These are phyloP conservation scores for Fragaria nilgerrensis DNA, from an alignment of 306 rosid genomes.

Conservation along the genomic window DNA sequence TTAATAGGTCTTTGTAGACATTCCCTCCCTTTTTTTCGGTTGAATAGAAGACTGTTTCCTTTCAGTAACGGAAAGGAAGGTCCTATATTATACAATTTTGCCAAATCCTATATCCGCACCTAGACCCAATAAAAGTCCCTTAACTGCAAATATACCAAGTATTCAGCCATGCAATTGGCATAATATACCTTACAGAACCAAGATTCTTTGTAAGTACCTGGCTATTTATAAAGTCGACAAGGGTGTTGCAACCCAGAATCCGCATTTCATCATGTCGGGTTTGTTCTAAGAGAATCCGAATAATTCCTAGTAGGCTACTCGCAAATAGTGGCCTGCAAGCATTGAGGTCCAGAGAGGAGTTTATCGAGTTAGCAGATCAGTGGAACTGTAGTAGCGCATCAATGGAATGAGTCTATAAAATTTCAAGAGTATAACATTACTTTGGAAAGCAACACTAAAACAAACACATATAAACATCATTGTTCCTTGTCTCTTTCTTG, in stretches of 20 bases:
- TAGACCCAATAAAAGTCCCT: not conserved
- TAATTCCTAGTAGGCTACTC: constrained; percentile 68
- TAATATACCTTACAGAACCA: constrained; percentile 22
- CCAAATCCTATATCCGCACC: not conserved
- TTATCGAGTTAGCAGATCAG: constrained; percentile 8
- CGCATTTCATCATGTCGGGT: constrained; percentile 63
- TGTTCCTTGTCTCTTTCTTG: not conserved
- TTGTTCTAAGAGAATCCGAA: constrained; percentile 83
- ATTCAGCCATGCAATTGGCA: constrained; percentile 7
- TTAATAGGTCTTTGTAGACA: no score
- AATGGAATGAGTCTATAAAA: not conserved
- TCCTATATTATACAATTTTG: not conserved
- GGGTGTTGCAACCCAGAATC: constrained; percentile 73
- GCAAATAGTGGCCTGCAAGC: constrained; percentile 84
- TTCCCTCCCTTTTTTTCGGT: not conserved
- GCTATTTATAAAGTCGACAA: constrained; percentile 59
- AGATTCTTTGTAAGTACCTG: constrained; percentile 58
- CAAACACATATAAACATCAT: not conserved
- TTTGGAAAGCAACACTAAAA: not conserved
- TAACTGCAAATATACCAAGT: constrained; percentile 23
- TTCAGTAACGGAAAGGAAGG: not conserved
- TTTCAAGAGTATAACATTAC: not conserved
- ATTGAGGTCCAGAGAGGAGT: constrained; percentile 24
- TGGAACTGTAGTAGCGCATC: not conserved
- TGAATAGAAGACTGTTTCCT: not conserved